Percentiles rank a stretch among this genome's conserved stretches.
phyloP scores from a whole-genome alignment of 495 filamentous ascomycete species.

The Hypoxylon lienhwacheense region DNA sequence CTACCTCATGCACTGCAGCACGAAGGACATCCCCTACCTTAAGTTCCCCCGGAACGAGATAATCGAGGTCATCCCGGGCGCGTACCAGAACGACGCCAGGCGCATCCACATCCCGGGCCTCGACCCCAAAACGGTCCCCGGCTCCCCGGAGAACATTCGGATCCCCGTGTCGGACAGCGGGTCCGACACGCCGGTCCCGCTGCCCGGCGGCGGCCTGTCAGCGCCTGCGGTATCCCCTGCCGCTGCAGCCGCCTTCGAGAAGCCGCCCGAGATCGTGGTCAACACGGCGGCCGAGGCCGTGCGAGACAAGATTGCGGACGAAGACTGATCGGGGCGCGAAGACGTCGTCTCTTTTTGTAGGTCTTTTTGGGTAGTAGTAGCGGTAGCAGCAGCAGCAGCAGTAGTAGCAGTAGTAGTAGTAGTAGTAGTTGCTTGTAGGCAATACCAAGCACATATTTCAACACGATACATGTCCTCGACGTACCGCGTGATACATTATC shows the following conservation, averaged over 20 bases:
- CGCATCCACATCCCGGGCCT: constrained; percentile 69
- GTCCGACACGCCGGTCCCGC: constrained; percentile 19
- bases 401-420: too few relatives aligned
- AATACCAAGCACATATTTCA: too few relatives aligned
- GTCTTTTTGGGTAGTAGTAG: too few relatives aligned
- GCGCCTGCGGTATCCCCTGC: constrained; percentile 40
- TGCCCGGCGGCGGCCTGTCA: constrained; percentile 38
- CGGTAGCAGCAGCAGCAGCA: too few relatives aligned
- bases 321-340: constrained; percentile 39
- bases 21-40: constrained; percentile 90
- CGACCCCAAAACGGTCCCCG: constrained; percentile 55
- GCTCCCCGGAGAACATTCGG: constrained; percentile 79
- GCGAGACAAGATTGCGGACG: constrained; percentile 51
- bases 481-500: too few relatives aligned
- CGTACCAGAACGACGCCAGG: constrained; percentile 93
- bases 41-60: constrained; percentile 96
- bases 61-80: constrained; percentile 96
- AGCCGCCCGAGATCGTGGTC: constrained; percentile 50
- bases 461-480: too few relatives aligned
- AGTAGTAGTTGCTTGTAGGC: too few relatives aligned
- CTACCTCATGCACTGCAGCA: constrained; percentile 97
- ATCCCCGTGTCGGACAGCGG: constrained; percentile 67
- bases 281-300: constrained; percentile 50
- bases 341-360: too few relatives aligned
- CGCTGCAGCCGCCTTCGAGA: constrained; percentile 30